phyloP scores from a whole-genome alignment of 106 monocot genomes.

The Phalaenopsis equestris region DNA sequence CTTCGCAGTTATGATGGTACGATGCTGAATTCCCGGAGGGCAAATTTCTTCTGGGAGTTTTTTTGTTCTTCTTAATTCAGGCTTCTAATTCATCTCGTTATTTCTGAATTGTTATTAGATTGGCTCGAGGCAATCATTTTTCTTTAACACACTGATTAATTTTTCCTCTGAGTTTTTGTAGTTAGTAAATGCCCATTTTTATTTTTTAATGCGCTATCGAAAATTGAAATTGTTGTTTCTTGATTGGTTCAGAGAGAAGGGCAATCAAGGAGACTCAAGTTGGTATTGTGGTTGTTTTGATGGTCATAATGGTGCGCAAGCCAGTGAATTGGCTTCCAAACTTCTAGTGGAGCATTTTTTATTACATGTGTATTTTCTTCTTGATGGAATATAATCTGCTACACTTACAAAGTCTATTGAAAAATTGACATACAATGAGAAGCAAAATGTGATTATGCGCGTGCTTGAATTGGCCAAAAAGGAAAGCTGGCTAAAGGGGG shows the following conservation, averaged over 20 bases:
- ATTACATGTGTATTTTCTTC: conserved; percentile 75
- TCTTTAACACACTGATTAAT: not conserved
- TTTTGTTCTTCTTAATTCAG: not conserved
- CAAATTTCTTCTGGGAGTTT: not conserved
- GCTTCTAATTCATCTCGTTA: not conserved
- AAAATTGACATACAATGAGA: conserved; percentile 26
- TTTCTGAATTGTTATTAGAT: conserved; percentile 31
- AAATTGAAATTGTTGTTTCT: not conserved
- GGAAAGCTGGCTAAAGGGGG: conserved; percentile 19
- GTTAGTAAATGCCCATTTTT: not conserved
- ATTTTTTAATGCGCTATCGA: not conserved
- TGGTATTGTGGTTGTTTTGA: conserved; percentile 79
- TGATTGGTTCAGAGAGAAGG: conserved; percentile 31
- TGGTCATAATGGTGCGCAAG: conserved; percentile 89
- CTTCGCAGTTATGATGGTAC: conserved; percentile 81
- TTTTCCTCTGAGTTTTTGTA: not conserved
- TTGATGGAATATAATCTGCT: conserved; percentile 61
- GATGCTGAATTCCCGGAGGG: not conserved
- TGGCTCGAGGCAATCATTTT: conserved; percentile 31
- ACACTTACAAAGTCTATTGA: conserved; percentile 28
- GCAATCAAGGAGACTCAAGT: conserved; percentile 54
- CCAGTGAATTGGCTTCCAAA: conserved; percentile 85
- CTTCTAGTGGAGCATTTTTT: conserved; percentile 71
- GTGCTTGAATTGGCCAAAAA: conserved; percentile 15
- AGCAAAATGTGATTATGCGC: conserved; percentile 26